Evolutionary conservation across 1,284 basidiomycete genomes (phyloP), one percentile per base, ranked within the genome.

Genomic region (Trametes sp.): DNA sequence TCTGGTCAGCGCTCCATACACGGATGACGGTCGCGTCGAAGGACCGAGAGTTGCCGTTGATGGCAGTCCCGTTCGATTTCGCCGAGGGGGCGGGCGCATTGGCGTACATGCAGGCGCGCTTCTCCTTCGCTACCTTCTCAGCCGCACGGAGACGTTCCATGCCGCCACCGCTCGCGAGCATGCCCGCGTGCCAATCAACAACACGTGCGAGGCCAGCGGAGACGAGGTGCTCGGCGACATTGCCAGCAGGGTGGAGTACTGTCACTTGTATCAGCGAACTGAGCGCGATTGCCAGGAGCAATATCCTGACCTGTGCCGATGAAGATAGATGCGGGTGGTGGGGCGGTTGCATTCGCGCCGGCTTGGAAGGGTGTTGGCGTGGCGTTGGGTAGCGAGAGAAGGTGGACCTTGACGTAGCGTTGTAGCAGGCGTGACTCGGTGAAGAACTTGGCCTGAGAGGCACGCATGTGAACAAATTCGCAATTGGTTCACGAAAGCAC

Each of bases 121-220:
- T 93, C 70, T 95, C 93, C 76, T 95, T 96, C 23, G 96, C 96
- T 19, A 74, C 75, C 72, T 87, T 90, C 77, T 98, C 97, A 1
- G 94, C 93, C 2, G 88, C 86, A 45, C 96, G 89, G 31, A 98
- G 84, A 42, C 87, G 87, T 73, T 96, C 94, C 87, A 97, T 95
- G 16, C 87, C 89, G 33, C 93, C 91, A 64, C 83, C 81, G 63
- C 83, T 84, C 2, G 93, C 87, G 44, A 99, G 87, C 84, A 98
- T 93, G 35, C 96, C 97, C 14, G 96, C 96, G 76, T 99, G 97
- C 96, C 97, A 98, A 75, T 98, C 96, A 62, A 98, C 92, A 56
- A 98, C 87, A 62, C 95, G 91, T 13, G 96, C 97, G 4, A 98
- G 82, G 53, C 97, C 96, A 49, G 88, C 87, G 3, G 85, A 86